Evolutionary conservation across 768 basidiomycete genomes (phyloP).

Genomic region (Pleurotus giganteus): DNA sequence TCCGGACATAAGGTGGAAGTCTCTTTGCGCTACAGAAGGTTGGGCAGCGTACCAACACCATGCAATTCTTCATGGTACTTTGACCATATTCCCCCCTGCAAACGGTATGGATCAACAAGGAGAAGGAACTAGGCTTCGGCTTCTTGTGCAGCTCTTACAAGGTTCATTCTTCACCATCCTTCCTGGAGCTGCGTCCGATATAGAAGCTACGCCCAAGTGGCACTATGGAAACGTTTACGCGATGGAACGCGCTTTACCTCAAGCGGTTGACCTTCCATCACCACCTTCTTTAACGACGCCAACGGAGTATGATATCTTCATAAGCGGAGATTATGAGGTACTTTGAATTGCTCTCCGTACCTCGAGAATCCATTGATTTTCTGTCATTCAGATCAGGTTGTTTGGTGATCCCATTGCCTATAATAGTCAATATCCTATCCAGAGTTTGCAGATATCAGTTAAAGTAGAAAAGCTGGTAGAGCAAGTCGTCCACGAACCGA

Average conservation of each 20-base stretch:
- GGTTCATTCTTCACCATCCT: constrained; percentile 77
- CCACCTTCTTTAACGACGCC: constrained; percentile 37
- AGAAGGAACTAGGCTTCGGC: constrained; percentile 30
- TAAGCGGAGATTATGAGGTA: constrained; percentile 86
- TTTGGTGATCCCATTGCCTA: constrained; percentile 69
- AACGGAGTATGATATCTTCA: constrained; percentile 63
- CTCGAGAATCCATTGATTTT: constrained; percentile 1
- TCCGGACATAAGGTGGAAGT: constrained; percentile 69
- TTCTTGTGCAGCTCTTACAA: constrained; percentile 62
- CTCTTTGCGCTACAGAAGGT: constrained; percentile 73
- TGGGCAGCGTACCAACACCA: constrained; percentile 89
- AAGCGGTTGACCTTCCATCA: constrained; percentile 47
- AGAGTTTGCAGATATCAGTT: constrained; percentile 53
- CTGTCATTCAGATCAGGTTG: constrained; percentile 59
- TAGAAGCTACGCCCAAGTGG: constrained; percentile 50
- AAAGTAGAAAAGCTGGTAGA: constrained; percentile 30
- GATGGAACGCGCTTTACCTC: constrained; percentile 50
- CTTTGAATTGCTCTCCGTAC: background rate
- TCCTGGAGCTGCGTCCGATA: constrained; percentile 21
- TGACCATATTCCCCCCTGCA: constrained; percentile 55
- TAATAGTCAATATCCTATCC: constrained; percentile 44
- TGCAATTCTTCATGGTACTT: constrained; percentile 59
- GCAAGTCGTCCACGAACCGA: constrained; percentile 38
- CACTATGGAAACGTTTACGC: constrained; percentile 85
- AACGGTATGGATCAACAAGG: constrained; percentile 8